Conservation (phyloP, 495 filamentous ascomycete genomes). For the Annulohypoxylon stygium region DNA sequence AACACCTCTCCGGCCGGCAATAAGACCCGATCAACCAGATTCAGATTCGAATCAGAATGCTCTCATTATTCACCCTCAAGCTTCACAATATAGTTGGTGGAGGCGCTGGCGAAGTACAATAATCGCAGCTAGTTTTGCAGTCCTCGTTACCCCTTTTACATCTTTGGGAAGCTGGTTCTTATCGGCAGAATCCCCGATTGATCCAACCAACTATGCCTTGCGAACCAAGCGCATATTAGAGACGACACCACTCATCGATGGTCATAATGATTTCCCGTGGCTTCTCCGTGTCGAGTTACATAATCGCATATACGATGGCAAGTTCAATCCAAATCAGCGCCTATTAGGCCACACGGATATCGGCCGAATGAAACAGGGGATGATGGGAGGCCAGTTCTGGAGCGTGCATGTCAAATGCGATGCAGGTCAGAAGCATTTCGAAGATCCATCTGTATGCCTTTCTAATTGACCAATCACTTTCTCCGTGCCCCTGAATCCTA, state of each 20-base stretch:
- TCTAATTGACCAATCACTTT: not conserved
- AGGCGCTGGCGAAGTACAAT: slow-evolving; percentile 30
- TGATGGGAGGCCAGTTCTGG: slow-evolving; percentile 55
- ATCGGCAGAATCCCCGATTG: slow-evolving; percentile 15
- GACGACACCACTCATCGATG: slow-evolving; percentile 45
- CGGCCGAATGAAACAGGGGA: slow-evolving; percentile 38
- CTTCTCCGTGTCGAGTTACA: slow-evolving; percentile 48
- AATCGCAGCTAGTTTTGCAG: slow-evolving; percentile 11
- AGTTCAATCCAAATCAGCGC: slow-evolving; percentile 47
- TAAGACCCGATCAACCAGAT: not conserved
- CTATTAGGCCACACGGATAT: slow-evolving; percentile 45
- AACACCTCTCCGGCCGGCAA: slow-evolving; percentile 6
- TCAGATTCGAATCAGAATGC: slow-evolving; percentile 8
- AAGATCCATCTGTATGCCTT: slow-evolving; percentile 40
- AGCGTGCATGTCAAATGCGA: slow-evolving; percentile 47
- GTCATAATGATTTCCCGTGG: slow-evolving; percentile 52
- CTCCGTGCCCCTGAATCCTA: not conserved
- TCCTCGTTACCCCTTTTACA: slow-evolving; percentile 25
- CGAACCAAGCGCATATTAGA: slow-evolving; percentile 24
- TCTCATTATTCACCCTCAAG: slow-evolving; percentile 28
- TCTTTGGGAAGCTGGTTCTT: slow-evolving; percentile 29
- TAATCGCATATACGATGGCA: slow-evolving; percentile 47
- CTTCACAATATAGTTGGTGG: slow-evolving; percentile 19
- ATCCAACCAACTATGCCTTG: slow-evolving; percentile 28
- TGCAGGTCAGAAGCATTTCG: slow-evolving; percentile 30